Conservation (phyloP, 2,329 filamentous ascomycete genomes). For the Beauveria scarabaeidicola region DNA sequence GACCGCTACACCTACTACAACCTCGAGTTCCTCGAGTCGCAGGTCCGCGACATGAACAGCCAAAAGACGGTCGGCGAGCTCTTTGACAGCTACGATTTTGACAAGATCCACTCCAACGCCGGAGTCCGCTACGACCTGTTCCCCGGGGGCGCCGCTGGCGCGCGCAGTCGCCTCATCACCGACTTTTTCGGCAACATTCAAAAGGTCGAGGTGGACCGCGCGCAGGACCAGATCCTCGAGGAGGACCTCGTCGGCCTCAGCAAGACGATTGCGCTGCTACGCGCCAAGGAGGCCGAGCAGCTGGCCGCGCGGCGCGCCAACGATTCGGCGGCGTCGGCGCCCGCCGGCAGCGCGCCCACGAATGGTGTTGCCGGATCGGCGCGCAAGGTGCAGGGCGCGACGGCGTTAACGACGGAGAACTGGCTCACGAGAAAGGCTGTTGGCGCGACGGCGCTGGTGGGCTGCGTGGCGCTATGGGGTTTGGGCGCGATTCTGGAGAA, state of each 20-base stretch:
- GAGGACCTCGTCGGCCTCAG: conserved; percentile 75
- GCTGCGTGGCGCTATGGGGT: conserved; percentile 52
- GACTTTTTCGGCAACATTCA: conserved; percentile 99
- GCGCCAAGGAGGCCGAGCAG: conserved; percentile 38
- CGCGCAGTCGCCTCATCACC: conserved; percentile 73
- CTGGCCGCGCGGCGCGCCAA: conserved; percentile 24
- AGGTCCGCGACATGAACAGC: conserved; percentile 75
- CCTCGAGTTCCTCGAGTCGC: conserved; percentile 87
- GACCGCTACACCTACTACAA: conserved; percentile 99
- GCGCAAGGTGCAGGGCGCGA: conserved; percentile 33
- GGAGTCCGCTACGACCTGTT: conserved; percentile 96
- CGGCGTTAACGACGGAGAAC: conserved; percentile 54
- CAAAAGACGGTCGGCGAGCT: conserved; percentile 88
- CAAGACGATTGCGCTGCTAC: conserved; percentile 50
- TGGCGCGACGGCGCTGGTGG: conserved; percentile 54
- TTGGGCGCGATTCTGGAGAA: conserved; percentile 44
- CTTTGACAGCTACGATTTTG: conserved; percentile 92
- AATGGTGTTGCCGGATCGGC: conserved; percentile 13
- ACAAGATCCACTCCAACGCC: conserved; percentile 88
- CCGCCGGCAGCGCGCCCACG: conserved; percentile 22
- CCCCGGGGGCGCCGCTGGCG: conserved; percentile 68
- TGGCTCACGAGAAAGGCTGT: conserved; percentile 60
- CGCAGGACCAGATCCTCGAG: conserved; percentile 48
- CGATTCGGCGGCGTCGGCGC: conserved; percentile 16
- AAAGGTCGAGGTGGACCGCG: conserved; percentile 79